These are phyloP conservation scores for Phytopythium vexans DNA, from an alignment of 352 stramenopile genomes.

Conservation along the genomic window DNA sequence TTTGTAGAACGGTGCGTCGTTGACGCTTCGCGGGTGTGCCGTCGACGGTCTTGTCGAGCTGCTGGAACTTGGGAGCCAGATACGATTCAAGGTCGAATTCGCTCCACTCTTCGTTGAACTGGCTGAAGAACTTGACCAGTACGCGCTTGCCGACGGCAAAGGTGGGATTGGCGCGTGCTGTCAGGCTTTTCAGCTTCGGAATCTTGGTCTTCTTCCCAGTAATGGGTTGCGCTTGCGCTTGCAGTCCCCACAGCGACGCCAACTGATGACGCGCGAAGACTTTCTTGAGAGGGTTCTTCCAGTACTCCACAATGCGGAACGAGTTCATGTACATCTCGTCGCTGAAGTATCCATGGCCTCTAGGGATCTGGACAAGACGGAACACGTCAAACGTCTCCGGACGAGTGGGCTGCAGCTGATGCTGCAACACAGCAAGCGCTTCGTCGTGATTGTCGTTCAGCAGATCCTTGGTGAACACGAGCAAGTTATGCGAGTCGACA, in stretches of 20 bases:
- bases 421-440: constrained; percentile 47
- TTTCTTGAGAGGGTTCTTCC: constrained; percentile 52
- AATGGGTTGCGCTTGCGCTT: background rate
- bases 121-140: constrained; percentile 82
- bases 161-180: constrained; percentile 73
- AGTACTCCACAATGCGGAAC: constrained; percentile 57
- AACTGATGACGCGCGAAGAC: constrained; percentile 51
- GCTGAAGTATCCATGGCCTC: constrained; percentile 53
- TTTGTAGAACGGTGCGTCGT: constrained; percentile 36
- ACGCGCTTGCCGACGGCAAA: constrained; percentile 60
- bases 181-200: constrained; percentile 55
- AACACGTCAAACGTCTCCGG: constrained; percentile 70
- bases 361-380: constrained; percentile 54
- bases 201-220: constrained; percentile 24
- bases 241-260: constrained; percentile 9
- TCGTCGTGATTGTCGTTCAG: constrained; percentile 62
- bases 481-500: constrained; percentile 80
- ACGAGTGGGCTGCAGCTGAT: constrained; percentile 34
- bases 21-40: constrained; percentile 29
- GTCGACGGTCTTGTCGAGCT: constrained; percentile 5
- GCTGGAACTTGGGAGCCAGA: constrained; percentile 50
- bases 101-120: constrained; percentile 80
- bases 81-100: constrained; percentile 75
- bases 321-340: constrained; percentile 58
- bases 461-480: constrained; percentile 72